Evolutionary conservation across 108 stramenopile genomes (phyloP).

Genomic region (Nannochloropsis salina): DNA sequence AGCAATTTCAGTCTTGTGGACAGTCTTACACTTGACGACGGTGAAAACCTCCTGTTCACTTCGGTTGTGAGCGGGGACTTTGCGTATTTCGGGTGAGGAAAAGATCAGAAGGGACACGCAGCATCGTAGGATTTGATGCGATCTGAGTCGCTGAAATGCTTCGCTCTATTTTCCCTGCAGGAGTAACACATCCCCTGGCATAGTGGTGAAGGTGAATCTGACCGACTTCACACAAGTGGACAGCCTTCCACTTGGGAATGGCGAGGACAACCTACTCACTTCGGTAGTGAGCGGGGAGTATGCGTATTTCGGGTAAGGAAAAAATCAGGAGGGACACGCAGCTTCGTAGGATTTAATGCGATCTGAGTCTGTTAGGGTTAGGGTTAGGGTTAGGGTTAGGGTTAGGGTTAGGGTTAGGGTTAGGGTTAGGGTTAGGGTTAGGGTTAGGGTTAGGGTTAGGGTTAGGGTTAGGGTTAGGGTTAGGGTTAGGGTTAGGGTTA

Average conservation of each 20-base stretch:
- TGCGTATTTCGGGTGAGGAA: no score
- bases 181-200: neutral
- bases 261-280: neutral
- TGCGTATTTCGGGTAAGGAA: neutral
- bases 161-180: no score
- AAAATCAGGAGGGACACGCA: no score
- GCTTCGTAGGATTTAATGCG: no score
- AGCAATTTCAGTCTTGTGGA: no score
- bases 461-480: slow-evolving; percentile 11
- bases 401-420: slow-evolving; percentile 36
- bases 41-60: no score
- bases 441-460: slow-evolving; percentile 11
- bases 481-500: slow-evolving; percentile 12
- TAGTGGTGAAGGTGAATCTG: neutral
- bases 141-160: no score
- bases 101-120: no score
- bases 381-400: slow-evolving; percentile 36
- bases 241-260: neutral
- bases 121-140: no score
- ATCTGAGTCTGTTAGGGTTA: slow-evolving; percentile 36
- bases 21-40: no score
- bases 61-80: no score
- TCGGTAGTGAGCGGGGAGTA: neutral
- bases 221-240: neutral
- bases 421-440: slow-evolving; percentile 27